Percentiles rank a stretch among this genome's conserved stretches.
phyloP scores from a whole-genome alignment of 169 alveolate genomes.

The Babesia gibsoni region DNA sequence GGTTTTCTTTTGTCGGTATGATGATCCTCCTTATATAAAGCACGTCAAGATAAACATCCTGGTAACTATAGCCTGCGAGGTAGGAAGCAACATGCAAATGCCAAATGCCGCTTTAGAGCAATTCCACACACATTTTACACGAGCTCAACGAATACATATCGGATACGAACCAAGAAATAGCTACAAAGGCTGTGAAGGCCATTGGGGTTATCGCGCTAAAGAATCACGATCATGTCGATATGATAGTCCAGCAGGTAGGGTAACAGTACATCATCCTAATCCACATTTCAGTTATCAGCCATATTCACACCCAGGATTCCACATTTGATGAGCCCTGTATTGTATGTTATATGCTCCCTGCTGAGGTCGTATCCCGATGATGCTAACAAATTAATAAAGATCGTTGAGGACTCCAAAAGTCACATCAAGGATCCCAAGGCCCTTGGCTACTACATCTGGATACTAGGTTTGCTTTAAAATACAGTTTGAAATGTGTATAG shows the following conservation, averaged over 20 bases:
- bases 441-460: slow-evolving; percentile 29
- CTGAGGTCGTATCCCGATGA: slow-evolving; percentile 32
- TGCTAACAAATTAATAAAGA: slow-evolving; percentile 18
- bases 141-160: slow-evolving; percentile 92
- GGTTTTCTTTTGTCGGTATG: slow-evolving; percentile 76
- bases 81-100: background rate
- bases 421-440: slow-evolving; percentile 31
- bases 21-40: slow-evolving; percentile 83
- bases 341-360: slow-evolving; percentile 27
- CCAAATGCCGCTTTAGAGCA: slow-evolving; percentile 58
- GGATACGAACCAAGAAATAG: slow-evolving; percentile 89
- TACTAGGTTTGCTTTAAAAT: slow-evolving; percentile 53
- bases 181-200: slow-evolving; percentile 87
- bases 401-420: slow-evolving; percentile 41
- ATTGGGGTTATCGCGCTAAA: slow-evolving; percentile 88
- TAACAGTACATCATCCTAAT: slow-evolving; percentile 63
- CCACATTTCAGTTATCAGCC: slow-evolving; percentile 60
- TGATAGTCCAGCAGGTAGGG: slow-evolving; percentile 77
- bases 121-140: slow-evolving; percentile 79
- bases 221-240: slow-evolving; percentile 77
- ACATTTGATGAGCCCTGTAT: slow-evolving; percentile 23
- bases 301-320: slow-evolving; percentile 24
- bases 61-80: slow-evolving; percentile 79
- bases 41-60: slow-evolving; percentile 75
- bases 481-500: slow-evolving; percentile 63